Evolutionary conservation across 441 rosid genomes (phyloP), one percentile per base, ranked within the genome.

Genomic region (Syzygium syzygioides): DNA sequence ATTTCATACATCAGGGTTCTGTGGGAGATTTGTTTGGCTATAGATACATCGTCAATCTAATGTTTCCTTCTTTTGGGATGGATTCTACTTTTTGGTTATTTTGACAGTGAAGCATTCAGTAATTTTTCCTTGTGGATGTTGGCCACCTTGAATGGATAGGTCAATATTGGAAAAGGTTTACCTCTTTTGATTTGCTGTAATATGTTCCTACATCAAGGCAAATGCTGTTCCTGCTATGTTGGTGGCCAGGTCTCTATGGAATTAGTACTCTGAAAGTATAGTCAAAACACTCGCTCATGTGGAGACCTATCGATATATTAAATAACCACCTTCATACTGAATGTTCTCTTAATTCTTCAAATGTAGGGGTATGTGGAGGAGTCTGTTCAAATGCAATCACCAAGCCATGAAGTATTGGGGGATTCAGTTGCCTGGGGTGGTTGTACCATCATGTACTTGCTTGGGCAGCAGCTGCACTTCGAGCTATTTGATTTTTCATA

Each of bases 371-470:
- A 97, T 91, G 94, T 98, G 87, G 99, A 97, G 93, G 98, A 97
- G 85, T 93, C 93, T 89, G 93, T 92, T 89, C 94, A 92, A 87
- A 91, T 90, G 52, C 92, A 93, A 55, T 89, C 94, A 32, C 93
- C 86, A 86, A 97, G 92, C 91, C 93, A 93, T 28, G 98, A 97
- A 90, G 90, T 93, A 88, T 95, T 96, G 28, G 99, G 99, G 23
- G 99, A 98, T 91, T 96, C 99, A 14, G 94, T 97, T 88, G 98
- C 99, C 84, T 97, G 99, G 99, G 99, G 99, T 88, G 98, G 99
- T 84, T 98, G 99, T 91, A 98, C 99, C 88, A 95, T 98, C 89
- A 95, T 97, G 57, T 97, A 96, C 94, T 92, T 97, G 92, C 99
- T 98, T n/a, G 99, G 99, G 53, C 99, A 98, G 88, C 98, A 97